A percentile compares a stretch with the other conserved stretches of the same genome.
These are phyloP conservation scores for Meira nashicola DNA, from an alignment of 1,284 basidiomycete species.

Conservation along the genomic window DNA sequence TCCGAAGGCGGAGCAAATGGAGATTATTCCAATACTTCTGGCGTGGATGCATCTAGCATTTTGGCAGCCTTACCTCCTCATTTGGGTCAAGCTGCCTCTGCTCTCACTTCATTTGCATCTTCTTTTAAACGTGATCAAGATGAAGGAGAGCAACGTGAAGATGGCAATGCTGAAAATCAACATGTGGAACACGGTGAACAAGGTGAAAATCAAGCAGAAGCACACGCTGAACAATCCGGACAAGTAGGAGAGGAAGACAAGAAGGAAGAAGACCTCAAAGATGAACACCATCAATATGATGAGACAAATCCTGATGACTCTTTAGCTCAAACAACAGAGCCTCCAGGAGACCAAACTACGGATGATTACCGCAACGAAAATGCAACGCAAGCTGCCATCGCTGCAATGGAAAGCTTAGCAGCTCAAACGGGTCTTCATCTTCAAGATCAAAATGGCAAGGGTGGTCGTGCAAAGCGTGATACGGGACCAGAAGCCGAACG, in stretches of 20 bases:
- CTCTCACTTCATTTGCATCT: slow-evolving; percentile 39
- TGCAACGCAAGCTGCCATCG: slow-evolving; percentile 39
- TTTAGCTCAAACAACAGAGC: slow-evolving; percentile 13
- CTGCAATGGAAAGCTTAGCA: slow-evolving; percentile 37
- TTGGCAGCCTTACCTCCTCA: slow-evolving; percentile 23
- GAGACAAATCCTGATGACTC: slow-evolving; percentile 10
- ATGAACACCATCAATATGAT: slow-evolving; percentile 12
- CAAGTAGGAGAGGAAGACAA: slow-evolving; percentile 20
- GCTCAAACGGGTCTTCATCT: slow-evolving; percentile 8
- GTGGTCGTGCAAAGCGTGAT: slow-evolving; percentile 1
- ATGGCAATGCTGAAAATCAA: slow-evolving; percentile 11
- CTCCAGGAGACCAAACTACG: slow-evolving; percentile 5
- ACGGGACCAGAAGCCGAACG: slow-evolving; percentile 41
- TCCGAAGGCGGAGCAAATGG: slow-evolving; percentile 16
- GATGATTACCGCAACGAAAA: slow-evolving; percentile 26
- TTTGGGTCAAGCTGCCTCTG: slow-evolving; percentile 40
- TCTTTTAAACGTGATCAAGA: slow-evolving; percentile 35
- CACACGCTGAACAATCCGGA: background rate
- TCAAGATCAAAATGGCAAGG: slow-evolving; percentile 11
- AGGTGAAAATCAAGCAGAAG: slow-evolving; percentile 25
- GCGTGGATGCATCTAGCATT: slow-evolving; percentile 7
- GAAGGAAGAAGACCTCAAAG: slow-evolving; percentile 1
- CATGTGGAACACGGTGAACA: slow-evolving; percentile 7
- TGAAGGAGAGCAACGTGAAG: slow-evolving; percentile 7
- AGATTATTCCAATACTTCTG: background rate